Evolutionary conservation across 163 green algal species (phyloP), one percentile per base, ranked within the genome.

Genomic region (Picocystis sp.): DNA sequence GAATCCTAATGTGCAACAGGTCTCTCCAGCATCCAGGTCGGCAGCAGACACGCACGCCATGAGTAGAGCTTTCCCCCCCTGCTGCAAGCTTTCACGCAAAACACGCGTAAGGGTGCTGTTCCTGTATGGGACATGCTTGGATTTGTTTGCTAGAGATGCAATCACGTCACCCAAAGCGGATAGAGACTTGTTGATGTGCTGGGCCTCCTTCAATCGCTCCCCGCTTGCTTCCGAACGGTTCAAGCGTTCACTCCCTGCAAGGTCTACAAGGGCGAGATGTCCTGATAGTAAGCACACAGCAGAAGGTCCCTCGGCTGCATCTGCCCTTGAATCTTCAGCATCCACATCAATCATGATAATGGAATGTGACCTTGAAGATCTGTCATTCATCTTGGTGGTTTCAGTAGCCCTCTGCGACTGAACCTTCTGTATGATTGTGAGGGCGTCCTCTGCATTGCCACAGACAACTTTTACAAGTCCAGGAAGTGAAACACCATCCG

Each of bases 161-260:
- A 91, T 80, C 29, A 91, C 82, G 57, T 83, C 85, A 29, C 90
- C 90, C 15, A 99, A 76, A 15, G 90, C 90, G 0, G 62, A 81
- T 45, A 99, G 75, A 0, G 74, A 90, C 78, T 96, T 97, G 86
- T 99, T 99, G 81, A 99, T 98, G 23, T 78, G 74, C 43, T 74
- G 80, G 21, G 90, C 90, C 73, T 99, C 90, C 76, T 96, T 96
- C 22, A 97, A 75, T 72, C 89, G 80, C 64, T 95, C 84, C 8
- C 86, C 90, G 15, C 70, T 78, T 15, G 74, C 81, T 14, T 76
- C 74, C 6, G 67, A 84, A 80, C 96, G 97, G 79, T 97, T 97
- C 24, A 97, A 72, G 45, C 87, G 70, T 72, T 97, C 88, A n/a
- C 68, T 86, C 22, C 88, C 88, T 11, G 88, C 88, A 55, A 97